phyloP scores from a whole-genome alignment of 2,329 filamentous ascomycete species.

The Scytalidium sp. region DNA sequence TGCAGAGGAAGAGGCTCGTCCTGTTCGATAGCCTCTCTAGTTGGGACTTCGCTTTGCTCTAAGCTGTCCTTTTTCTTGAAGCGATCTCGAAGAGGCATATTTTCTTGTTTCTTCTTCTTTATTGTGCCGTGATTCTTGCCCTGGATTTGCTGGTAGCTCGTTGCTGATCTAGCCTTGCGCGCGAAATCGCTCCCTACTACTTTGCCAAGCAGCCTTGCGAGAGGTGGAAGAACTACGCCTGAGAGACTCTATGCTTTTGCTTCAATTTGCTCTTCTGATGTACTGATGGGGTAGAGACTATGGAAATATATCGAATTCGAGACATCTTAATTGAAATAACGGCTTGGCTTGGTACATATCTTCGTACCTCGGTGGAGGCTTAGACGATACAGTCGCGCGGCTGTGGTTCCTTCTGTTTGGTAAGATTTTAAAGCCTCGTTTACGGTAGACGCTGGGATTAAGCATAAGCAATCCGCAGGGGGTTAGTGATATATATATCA shows the following conservation, averaged over 20 bases:
- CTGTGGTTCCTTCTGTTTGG: slow-evolving; percentile 2
- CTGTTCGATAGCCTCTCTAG: slow-evolving; percentile 23
- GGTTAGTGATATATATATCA: too few species aligned
- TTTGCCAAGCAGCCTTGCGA: neutral
- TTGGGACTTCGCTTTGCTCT: slow-evolving; percentile 29
- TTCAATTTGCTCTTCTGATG: neutral
- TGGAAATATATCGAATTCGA: neutral
- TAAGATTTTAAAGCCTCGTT: neutral
- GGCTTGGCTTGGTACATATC: neutral
- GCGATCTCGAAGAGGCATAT: slow-evolving; percentile 58
- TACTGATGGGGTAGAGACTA: neutral
- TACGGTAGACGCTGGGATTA: neutral
- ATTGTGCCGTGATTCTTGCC: neutral
- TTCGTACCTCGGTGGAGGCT: slow-evolving; percentile 6
- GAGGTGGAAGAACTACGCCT: neutral
- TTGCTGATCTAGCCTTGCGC: neutral
- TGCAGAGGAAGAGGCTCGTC: slow-evolving; percentile 20
- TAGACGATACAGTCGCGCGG: slow-evolving; percentile 3
- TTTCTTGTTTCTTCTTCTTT: slow-evolving; percentile 13
- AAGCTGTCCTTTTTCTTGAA: slow-evolving; percentile 61
- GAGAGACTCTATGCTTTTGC: neutral
- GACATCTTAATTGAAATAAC: neutral
- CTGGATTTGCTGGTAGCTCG: neutral
- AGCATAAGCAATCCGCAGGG: too few species aligned
- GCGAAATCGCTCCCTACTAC: neutral